Evolutionary conservation across 495 filamentous ascomycete genomes (phyloP).

Genomic region (Glarea lozoyensis): DNA sequence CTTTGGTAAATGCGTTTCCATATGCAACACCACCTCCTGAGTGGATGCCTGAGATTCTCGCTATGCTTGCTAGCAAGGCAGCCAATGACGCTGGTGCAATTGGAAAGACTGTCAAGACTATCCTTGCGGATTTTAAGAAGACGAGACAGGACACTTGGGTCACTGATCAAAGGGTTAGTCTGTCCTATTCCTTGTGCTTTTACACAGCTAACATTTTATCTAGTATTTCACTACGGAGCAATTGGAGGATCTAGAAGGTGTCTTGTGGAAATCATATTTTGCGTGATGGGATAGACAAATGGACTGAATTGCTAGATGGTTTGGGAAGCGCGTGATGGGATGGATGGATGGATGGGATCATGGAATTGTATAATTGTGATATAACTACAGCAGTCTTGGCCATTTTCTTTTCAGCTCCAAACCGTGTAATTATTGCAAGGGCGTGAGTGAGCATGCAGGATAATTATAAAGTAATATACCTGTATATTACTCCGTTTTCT

Average conservation of each 20-base stretch:
- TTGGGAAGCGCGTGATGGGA: too few species aligned
- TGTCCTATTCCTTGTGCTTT: neutral
- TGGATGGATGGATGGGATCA: too few species aligned
- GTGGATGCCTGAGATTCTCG: conserved; percentile 92
- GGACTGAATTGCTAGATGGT: too few species aligned
- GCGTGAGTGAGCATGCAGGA: too few species aligned
- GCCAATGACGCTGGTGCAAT: conserved; percentile 87
- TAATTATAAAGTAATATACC: too few species aligned
- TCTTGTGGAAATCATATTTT: conserved; percentile 99
- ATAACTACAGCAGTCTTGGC: too few species aligned
- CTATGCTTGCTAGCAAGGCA: conserved; percentile 73
- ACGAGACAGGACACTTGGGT: conserved; percentile 98
- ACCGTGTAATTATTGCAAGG: too few species aligned
- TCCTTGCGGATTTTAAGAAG: conserved; percentile 98
- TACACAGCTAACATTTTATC: conserved; percentile 22
- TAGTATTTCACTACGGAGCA: conserved; percentile 90
- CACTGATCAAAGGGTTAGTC: conserved; percentile 88
- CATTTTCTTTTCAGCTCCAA: too few species aligned
- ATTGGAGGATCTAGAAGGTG: conserved; percentile 89
- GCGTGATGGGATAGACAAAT: conserved; percentile 42
- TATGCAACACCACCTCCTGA: conserved; percentile 84
- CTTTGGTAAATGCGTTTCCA: conserved; percentile 92
- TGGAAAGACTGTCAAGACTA: conserved; percentile 93
- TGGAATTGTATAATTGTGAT: neutral
- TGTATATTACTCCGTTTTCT: too few species aligned